Base-by-base conservation (phyloP, 2,329 filamentous ascomycete species). In the Elsinoe arachidis region DNA sequence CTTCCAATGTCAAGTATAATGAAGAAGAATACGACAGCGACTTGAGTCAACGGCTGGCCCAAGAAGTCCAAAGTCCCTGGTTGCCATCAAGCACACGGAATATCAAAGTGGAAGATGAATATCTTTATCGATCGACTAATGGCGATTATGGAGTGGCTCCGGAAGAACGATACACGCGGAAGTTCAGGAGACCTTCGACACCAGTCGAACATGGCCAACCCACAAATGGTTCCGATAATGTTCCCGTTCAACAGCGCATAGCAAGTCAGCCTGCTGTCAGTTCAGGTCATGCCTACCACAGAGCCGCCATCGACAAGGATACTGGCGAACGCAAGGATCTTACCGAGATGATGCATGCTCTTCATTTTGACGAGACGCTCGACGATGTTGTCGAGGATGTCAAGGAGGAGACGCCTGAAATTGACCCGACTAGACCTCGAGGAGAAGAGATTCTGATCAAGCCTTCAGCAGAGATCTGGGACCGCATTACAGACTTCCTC, bases 391-490 rank as follows among this genome's bases (percentile, higher is more conserved):
- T 65, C 3, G 68, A 70, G 19, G 56, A 65, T 58, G 59, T 53
- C 38, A 39, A 51, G 39, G 44, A 52, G 7, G 19, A 57, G 14
- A 15, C 34, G 12, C 44, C 62, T 26, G 60, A 57, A 26, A 60
- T 59, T 12, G 58, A 59, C 38, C 37, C 53, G 35, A 56, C 59
- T 34, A 44, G 59, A 23, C 19, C 26, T 57, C 41, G 57, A 55
- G 54, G 56, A 47, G 76, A 80, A 55, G 62, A 62, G 5, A 65
- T 74, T 14, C 70, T 82, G 34, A 72, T 72, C 1, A 76, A 71
- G 41, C 65, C 82, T 12, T 67, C 78, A 3, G 61, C 69, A 1
- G 64, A 67, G 2, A 59, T 80, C 2, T 83, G 80, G 80, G 64
- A 66, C 6, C 60, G 60, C 3, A 73, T 81, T 38, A 67, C 73